Evolutionary conservation across 2,329 filamentous ascomycete genomes (phyloP), one percentile per base, ranked within the genome.

Genomic region (Chaetomium sp.): DNA sequence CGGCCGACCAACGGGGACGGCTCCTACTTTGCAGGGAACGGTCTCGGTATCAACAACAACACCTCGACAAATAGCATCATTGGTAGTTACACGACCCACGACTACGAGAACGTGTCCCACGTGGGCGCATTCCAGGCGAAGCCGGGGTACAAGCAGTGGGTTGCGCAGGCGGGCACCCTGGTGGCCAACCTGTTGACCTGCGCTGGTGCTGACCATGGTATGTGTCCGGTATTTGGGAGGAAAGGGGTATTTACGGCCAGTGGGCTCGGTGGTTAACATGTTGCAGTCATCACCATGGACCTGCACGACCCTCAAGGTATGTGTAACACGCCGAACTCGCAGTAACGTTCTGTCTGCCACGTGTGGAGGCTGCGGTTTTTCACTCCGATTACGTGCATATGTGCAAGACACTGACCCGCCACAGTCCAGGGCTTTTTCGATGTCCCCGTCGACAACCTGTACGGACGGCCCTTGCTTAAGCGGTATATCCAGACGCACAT

Each of bases 371-470:
- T 42, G 19, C 36, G 53, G 48, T 53, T 46, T 53, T 53, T 34
- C 40, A 43, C 27, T 14, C 32, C 11, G n/a, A n/a, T 42, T n/a
- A 42, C 14, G 6, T 45, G 19, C 34, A 4, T 19, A 32, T 33
- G 43, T 14, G 37, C 4, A 27, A 12, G 12, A 27, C 51, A 14
- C 46, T 56, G 44, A 58, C 50, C 19, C 5, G 6, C 11, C 48
- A 37, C 91, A 99, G 72, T 97, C 69, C 94, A 99, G 73, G 94
- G 94, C 53, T 99, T 96, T 78, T 97, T 99, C 69, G 92, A 99
- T 68, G 96, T 97, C 56, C 94, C 94, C 2, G 94, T 99, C 55
- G 94, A 99, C 75, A 99, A 99, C 70, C 79, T 99, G 14, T 97
- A 97, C 74, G 92, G 86, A 55, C 85, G 88, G 64, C 86, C 88